Evolutionary conservation across 768 basidiomycete species (phyloP).

Genomic region (Pulveroboletus sp.): DNA sequence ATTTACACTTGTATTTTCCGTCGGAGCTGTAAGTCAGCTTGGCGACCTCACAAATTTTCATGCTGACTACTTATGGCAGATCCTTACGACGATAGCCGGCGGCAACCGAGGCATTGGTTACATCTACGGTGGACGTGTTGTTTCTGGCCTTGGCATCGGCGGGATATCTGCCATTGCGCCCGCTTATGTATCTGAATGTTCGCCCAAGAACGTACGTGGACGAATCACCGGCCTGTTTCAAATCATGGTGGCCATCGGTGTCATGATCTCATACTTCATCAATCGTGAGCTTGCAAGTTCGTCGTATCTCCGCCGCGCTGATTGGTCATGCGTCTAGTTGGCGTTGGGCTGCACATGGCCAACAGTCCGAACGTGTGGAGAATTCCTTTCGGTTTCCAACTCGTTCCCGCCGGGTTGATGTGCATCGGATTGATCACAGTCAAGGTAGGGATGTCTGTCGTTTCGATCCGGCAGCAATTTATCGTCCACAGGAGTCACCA

Average conservation of each 20-base stretch:
- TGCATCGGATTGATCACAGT: conserved; percentile 61
- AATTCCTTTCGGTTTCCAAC: conserved; percentile 70
- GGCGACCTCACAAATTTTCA: background rate
- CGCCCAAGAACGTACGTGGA: conserved; percentile 82
- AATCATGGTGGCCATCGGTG: conserved; percentile 79
- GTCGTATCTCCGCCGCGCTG: conserved; percentile 8
- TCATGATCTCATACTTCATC: conserved; percentile 82
- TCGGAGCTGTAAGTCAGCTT: conserved; percentile 64
- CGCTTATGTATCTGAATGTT: conserved; percentile 82
- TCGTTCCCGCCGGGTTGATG: conserved; percentile 74
- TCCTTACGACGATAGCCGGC: conserved; percentile 66
- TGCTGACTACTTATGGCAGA: conserved; percentile 33
- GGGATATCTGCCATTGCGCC: conserved; percentile 82
- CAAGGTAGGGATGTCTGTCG: conserved; percentile 35
- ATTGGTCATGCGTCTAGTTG: conserved; percentile 37
- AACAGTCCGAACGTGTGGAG: conserved; percentile 55
- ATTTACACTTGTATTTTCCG: conserved; percentile 58
- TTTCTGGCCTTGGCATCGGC: conserved; percentile 79
- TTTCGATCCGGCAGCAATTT: conserved; percentile 9
- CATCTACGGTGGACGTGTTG: conserved; percentile 78
- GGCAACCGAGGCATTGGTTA: conserved; percentile 53
- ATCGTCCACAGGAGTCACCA: conserved; percentile 56
- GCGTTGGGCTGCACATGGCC: conserved; percentile 51
- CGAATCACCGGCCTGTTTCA: conserved; percentile 85
- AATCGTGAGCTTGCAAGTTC: conserved; percentile 49